Conservation (phyloP, 78 protist species). For the Protostelium mycophagum region DNA sequence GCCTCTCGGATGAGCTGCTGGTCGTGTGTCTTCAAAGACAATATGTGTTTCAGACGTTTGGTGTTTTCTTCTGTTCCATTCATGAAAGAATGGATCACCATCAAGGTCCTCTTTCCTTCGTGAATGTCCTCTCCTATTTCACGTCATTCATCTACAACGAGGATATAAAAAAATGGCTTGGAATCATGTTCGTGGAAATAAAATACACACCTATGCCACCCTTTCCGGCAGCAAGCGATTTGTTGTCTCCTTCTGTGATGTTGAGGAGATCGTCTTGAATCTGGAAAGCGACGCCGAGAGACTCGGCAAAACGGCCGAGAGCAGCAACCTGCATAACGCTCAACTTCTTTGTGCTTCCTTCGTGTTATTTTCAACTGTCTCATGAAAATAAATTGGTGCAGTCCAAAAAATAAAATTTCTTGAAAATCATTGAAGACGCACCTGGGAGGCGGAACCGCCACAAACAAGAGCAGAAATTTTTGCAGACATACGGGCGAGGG, state of each 20-base stretch:
- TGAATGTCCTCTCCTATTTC: not conserved
- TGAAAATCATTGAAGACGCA: not conserved
- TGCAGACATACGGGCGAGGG: slow-evolving; percentile 1
- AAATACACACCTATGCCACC: not conserved
- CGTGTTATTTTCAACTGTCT: too few relatives aligned
- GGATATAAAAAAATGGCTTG: too few relatives aligned
- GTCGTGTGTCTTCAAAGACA: slow-evolving; percentile 7
- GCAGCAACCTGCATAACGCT: not conserved
- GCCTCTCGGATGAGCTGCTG: slow-evolving; percentile 3
- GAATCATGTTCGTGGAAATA: too few relatives aligned
- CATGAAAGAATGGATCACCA: slow-evolving; percentile 8
- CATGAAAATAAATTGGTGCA: too few relatives aligned
- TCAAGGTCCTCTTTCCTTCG: slow-evolving; percentile 4
- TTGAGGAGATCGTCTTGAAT: slow-evolving; percentile 8
- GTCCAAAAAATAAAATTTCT: too few relatives aligned
- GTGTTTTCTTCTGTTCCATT: not conserved
- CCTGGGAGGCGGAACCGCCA: not conserved
- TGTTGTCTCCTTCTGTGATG: not conserved
- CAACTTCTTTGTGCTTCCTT: not conserved
- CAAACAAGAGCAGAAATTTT: not conserved
- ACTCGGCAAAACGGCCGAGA: not conserved
- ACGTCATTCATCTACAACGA: not conserved
- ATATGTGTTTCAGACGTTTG: not conserved
- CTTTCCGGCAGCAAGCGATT: not conserved
- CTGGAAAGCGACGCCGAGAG: slow-evolving; percentile 10